A percentile compares a stretch with the other conserved stretches of the same genome.
phyloP scores from a whole-genome alignment of 768 basidiomycete species.

The Porpolomopsis calyptriformis region DNA sequence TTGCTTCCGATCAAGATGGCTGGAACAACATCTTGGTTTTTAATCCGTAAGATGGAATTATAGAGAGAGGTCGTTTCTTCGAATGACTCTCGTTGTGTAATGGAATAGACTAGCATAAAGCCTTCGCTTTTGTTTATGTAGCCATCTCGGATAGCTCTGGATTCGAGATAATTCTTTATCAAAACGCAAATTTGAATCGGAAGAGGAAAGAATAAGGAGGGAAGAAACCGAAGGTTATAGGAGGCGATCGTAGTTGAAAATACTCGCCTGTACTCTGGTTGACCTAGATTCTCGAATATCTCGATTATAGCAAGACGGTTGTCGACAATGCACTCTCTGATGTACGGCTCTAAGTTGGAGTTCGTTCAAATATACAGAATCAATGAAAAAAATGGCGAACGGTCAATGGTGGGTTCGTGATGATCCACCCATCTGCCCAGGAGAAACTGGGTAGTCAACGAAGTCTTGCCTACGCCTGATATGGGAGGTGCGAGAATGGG shows the following conservation, averaged over 20 bases:
- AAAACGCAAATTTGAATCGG: constrained; percentile 1
- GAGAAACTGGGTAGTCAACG: constrained; percentile 95
- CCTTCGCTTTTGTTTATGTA: constrained; percentile 99
- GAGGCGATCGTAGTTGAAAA: too few species aligned
- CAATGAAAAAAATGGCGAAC: constrained; percentile 26
- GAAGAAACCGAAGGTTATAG: too few species aligned
- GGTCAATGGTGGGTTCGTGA: constrained; percentile 93
- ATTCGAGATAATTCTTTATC: too few species aligned
- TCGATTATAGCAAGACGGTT: constrained; percentile 95
- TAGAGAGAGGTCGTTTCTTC: constrained; percentile 96
- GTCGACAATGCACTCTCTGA: constrained; percentile 95
- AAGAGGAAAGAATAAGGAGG: too few species aligned
- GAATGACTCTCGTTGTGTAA: constrained; percentile 95
- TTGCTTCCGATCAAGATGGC: constrained; percentile 98
- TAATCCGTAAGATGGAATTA: constrained; percentile 92
- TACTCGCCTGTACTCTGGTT: constrained; percentile 93
- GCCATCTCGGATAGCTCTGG: constrained; percentile 94
- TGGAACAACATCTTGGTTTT: constrained; percentile 92
- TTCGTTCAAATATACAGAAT: constrained; percentile 5
- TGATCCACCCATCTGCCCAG: constrained; percentile 91
- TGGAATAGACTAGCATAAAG: constrained; percentile 95
- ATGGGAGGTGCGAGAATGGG: too few species aligned
- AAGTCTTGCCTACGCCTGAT: constrained; percentile 60
- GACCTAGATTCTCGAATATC: constrained; percentile 93
- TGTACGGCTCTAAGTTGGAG: constrained; percentile 79